A percentile compares a stretch with the other conserved stretches of the same genome.
Evolutionary conservation across 2,329 filamentous ascomycete genomes (phyloP).

Genomic region (Exophiala mesophila): DNA sequence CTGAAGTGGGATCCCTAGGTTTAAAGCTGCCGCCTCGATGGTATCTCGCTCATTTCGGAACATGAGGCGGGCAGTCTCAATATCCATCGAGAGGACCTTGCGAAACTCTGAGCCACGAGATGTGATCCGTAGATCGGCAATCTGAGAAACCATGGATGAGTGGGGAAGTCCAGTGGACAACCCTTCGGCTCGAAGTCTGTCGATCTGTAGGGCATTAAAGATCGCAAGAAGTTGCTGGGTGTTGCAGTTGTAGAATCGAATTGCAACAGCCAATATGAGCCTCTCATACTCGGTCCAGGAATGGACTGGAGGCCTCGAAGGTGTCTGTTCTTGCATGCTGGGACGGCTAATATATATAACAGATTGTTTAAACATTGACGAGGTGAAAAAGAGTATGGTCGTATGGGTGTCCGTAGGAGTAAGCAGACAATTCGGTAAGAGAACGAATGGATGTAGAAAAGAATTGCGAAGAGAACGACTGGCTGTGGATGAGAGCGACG

Average conservation of each 20-base stretch:
- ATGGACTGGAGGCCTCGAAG: too few species aligned
- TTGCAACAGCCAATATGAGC: background rate
- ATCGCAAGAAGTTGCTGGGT: background rate
- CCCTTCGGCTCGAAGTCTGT: constrained; percentile 1
- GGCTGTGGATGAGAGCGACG: too few species aligned
- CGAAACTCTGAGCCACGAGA: background rate
- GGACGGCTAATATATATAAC: background rate
- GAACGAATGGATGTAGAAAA: too few species aligned
- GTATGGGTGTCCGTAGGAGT: too few species aligned
- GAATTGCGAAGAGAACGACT: too few species aligned
- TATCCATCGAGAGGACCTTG: background rate
- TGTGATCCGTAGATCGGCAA: constrained; percentile 1
- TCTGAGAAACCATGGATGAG: constrained; percentile 1
- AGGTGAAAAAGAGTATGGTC: too few species aligned
- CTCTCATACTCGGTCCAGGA: background rate
- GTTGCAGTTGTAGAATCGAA: constrained; percentile 1
- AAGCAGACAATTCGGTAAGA: too few species aligned
- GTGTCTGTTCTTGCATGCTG: too few species aligned
- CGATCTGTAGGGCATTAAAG: constrained; percentile 3
- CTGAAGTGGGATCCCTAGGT: background rate
- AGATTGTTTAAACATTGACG: background rate
- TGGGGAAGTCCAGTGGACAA: background rate
- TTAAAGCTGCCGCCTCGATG: background rate
- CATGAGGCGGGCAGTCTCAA: background rate
- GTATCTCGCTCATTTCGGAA: background rate